Conservation (phyloP, 176 grass and related monocot species). For the Carex cristatella region DNA sequence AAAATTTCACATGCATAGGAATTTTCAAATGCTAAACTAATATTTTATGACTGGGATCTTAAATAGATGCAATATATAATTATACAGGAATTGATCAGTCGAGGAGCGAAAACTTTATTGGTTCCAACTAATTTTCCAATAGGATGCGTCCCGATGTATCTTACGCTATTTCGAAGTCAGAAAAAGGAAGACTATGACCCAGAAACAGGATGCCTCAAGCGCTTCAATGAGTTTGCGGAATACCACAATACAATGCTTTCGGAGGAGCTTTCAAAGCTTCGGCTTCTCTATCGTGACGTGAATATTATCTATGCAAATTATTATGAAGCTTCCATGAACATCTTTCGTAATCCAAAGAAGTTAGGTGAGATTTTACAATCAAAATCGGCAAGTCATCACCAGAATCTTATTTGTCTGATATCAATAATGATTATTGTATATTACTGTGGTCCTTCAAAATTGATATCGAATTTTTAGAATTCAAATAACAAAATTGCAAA, state of each 20-base stretch:
- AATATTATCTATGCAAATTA: constrained; percentile 79
- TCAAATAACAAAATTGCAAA: not conserved
- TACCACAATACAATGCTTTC: constrained; percentile 63
- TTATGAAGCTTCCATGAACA: constrained; percentile 59
- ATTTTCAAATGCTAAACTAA: not conserved
- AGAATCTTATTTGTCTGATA: too few species aligned
- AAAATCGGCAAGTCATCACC: not conserved
- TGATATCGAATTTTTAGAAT: not conserved
- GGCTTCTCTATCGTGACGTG: constrained; percentile 37
- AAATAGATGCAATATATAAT: not conserved
- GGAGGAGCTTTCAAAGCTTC: constrained; percentile 41
- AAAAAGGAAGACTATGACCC: constrained; percentile 64
- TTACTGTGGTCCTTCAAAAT: not conserved
- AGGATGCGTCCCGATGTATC: constrained; percentile 59
- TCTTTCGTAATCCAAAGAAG: constrained; percentile 45
- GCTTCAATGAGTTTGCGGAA: constrained; percentile 73
- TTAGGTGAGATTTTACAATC: constrained; percentile 37
- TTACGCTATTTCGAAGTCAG: constrained; percentile 54
- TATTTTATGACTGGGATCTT: not conserved
- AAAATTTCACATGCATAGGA: too few species aligned
- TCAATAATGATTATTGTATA: not conserved
- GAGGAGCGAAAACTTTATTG: constrained; percentile 69
- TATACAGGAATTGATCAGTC: constrained; percentile 63
- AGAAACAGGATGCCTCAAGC: constrained; percentile 67
- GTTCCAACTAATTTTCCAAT: constrained; percentile 87